Conservation (phyloP, 495 filamentous ascomycete species). For the Opeltia flavorubescens region DNA sequence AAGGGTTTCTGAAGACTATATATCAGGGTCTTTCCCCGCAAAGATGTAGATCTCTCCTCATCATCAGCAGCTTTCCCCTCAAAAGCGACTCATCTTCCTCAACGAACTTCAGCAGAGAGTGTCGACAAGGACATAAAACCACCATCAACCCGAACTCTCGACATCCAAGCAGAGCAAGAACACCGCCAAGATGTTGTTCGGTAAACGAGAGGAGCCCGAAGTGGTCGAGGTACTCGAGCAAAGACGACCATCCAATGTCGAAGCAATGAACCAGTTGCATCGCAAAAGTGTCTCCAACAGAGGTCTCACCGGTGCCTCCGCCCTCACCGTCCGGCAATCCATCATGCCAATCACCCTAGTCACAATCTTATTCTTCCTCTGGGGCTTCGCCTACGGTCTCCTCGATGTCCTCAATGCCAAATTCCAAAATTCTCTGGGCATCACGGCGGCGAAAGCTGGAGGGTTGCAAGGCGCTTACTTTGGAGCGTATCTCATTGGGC, state of each 20-base stretch:
- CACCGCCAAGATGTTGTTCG: too few relatives aligned
- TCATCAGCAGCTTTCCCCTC: too few relatives aligned
- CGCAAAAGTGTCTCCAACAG: conserved; percentile 13
- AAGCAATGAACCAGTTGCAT: conserved; percentile 12
- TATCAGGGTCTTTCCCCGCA: too few relatives aligned
- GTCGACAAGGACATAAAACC: too few relatives aligned
- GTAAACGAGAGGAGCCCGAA: conserved; percentile 8
- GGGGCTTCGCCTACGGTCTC: conserved; percentile 42
- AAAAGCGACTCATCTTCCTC: too few relatives aligned
- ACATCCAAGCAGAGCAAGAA: too few relatives aligned
- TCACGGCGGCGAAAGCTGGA: conserved; percentile 33
- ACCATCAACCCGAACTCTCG: too few relatives aligned
- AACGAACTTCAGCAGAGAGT: too few relatives aligned
- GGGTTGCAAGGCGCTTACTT: conserved; percentile 44
- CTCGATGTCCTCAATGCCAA: conserved; percentile 37
- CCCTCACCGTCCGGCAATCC: conserved; percentile 44
- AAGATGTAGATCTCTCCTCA: too few relatives aligned
- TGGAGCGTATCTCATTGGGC: conserved; percentile 17
- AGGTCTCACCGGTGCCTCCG: conserved; percentile 34
- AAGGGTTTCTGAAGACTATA: too few relatives aligned
- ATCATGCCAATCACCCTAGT: conserved; percentile 33
- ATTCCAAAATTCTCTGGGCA: conserved; percentile 39
- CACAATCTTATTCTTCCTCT: conserved; percentile 59
- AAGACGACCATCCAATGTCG: conserved; percentile 13
- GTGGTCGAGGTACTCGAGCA: conserved; percentile 11